Conservation (phyloP, 2,329 filamentous ascomycete species). For the Rhynchosporium secalis region DNA sequence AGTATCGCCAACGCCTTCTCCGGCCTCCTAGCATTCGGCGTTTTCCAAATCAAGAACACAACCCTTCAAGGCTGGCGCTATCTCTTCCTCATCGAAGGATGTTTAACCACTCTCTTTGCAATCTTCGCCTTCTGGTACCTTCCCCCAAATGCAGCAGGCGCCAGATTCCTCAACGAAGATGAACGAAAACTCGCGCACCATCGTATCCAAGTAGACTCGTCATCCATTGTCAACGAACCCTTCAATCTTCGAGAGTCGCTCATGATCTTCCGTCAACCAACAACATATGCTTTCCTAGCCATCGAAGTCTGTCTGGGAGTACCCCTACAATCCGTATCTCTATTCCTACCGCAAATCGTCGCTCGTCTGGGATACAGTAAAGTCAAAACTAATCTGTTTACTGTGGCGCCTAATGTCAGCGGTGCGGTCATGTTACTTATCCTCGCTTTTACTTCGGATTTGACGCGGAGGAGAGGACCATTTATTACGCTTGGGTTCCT, state of each 20-base stretch:
- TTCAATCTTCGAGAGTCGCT: conserved; percentile 54
- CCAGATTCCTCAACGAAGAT: conserved; percentile 37
- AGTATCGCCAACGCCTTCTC: conserved; percentile 71
- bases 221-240: conserved; percentile 56
- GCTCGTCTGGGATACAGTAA: conserved; percentile 49
- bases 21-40: conserved; percentile 37
- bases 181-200: conserved; percentile 41
- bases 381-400: conserved; percentile 73
- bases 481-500: conserved; percentile 74
- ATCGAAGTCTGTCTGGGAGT: conserved; percentile 62
- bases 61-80: conserved; percentile 52
- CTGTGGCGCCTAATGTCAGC: conserved; percentile 75
- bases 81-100: conserved; percentile 50
- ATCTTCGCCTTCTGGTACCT: conserved; percentile 42
- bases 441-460: conserved; percentile 70
- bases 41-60: conserved; percentile 55
- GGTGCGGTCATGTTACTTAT: conserved; percentile 72
- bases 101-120: conserved; percentile 30
- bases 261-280: conserved; percentile 51
- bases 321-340: conserved; percentile 54
- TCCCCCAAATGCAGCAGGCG: conserved; percentile 37
- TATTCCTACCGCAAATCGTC: conserved; percentile 59
- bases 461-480: conserved; percentile 47
- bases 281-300: conserved; percentile 46
- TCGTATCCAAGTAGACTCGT: conserved; percentile 56